Conservation (phyloP, 1,284 basidiomycete species). For the Papiliotrema flavescens region DNA sequence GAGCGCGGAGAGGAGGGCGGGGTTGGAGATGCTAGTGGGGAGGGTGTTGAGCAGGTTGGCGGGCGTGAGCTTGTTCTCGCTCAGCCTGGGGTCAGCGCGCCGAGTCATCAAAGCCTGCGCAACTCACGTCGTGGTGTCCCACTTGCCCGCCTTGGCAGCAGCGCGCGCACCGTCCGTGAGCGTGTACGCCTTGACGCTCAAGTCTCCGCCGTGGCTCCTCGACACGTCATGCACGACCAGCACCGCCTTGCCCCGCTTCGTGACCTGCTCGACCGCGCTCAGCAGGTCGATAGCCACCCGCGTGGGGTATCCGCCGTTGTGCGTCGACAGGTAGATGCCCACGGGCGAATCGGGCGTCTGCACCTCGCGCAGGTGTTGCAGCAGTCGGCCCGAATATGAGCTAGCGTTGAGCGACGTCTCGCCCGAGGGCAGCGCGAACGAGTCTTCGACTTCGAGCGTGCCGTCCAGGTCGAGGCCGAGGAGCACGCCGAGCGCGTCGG, state of each 20-base stretch:
- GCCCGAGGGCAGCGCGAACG: slow-evolving; percentile 68
- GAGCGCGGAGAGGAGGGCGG: slow-evolving; percentile 81
- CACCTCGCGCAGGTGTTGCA: slow-evolving; percentile 58
- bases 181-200: slow-evolving; percentile 87
- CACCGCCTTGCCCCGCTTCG: slow-evolving; percentile 69
- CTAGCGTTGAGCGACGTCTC: slow-evolving; percentile 37
- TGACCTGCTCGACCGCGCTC: slow-evolving; percentile 62
- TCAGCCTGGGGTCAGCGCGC: slow-evolving; percentile 57
- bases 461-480: slow-evolving; percentile 90
- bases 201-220: slow-evolving; percentile 69
- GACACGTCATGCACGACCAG: slow-evolving; percentile 79
- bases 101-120: not conserved
- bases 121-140: slow-evolving; percentile 74
- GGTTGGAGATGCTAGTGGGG: slow-evolving; percentile 82
- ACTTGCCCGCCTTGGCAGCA: slow-evolving; percentile 80
- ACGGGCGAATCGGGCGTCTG: slow-evolving; percentile 92
- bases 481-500: slow-evolving; percentile 75
- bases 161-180: slow-evolving; percentile 78
- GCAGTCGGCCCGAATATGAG: slow-evolving; percentile 41
- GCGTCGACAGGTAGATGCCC: slow-evolving; percentile 92
- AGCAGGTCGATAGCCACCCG: slow-evolving; percentile 87
- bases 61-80: slow-evolving; percentile 81
- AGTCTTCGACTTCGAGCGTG: slow-evolving; percentile 85
- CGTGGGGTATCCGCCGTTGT: slow-evolving; percentile 86
- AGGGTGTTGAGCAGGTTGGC: slow-evolving; percentile 86